phyloP scores from a whole-genome alignment of 2,329 filamentous ascomycete species.

The Pezizomycotina sp. region DNA sequence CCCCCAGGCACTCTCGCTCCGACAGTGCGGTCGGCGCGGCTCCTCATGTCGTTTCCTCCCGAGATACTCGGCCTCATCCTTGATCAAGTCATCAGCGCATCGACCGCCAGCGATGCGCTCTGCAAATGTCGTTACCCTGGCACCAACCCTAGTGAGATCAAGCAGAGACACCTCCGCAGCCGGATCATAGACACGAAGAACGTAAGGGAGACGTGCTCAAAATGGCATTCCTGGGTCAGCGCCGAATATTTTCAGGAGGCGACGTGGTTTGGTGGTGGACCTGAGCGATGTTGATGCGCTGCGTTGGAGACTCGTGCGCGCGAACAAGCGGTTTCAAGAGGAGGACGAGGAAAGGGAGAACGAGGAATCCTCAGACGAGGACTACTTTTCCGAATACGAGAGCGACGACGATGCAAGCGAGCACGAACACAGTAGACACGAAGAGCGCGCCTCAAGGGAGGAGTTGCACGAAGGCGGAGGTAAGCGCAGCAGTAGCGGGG shows the following conservation, averaged over 20 bases:
- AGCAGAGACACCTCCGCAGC: conserved; percentile 13
- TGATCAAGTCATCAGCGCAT: conserved; percentile 11
- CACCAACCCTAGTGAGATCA: conserved; percentile 15
- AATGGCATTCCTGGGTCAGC: conserved; percentile 19
- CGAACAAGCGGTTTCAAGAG: conserved; percentile 14
- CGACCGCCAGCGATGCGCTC: conserved; percentile 13
- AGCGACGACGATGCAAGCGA: conserved; percentile 1
- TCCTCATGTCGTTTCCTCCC: conserved; percentile 9
- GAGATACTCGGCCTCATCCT: conserved; percentile 17
- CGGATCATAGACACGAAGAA: conserved; percentile 12
- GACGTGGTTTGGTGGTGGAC: conserved; percentile 12
- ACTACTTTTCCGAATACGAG: background rate
- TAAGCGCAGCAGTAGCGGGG: conserved; percentile 6
- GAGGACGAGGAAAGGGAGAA: conserved; percentile 7
- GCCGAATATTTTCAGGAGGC: conserved; percentile 17
- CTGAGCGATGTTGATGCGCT: conserved; percentile 15
- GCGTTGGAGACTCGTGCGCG: conserved; percentile 9
- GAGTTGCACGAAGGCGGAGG: conserved; percentile 14
- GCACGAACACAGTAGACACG: conserved; percentile 7
- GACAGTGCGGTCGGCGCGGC: conserved; percentile 12
- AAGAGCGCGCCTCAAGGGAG: conserved; percentile 12
- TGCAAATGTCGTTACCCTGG: conserved; percentile 17
- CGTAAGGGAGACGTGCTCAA: conserved; percentile 12
- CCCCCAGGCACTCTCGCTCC: too few relatives aligned
- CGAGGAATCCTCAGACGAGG: background rate